Evolutionary conservation across 2,329 filamentous ascomycete genomes (phyloP).

Genomic region (Talaromyces sp.): DNA sequence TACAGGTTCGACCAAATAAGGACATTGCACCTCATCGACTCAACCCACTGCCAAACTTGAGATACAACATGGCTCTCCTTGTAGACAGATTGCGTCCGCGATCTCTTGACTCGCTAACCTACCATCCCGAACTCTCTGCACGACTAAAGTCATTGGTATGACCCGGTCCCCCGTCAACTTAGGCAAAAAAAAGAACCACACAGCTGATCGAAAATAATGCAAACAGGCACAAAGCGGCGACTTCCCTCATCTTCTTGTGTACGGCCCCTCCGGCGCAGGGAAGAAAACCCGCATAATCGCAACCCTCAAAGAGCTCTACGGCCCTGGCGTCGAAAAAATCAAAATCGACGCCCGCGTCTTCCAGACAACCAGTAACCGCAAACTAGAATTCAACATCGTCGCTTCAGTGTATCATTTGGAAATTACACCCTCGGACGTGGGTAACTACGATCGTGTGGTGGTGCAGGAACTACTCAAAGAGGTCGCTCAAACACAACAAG

Average conservation of each 20-base stretch:
- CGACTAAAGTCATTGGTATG: conserved; percentile 79
- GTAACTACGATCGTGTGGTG: conserved; percentile 92
- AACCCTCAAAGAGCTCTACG: conserved; percentile 91
- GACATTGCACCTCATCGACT: not conserved
- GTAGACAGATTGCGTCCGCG: conserved; percentile 60
- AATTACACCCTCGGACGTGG: conserved; percentile 95
- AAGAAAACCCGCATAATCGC: conserved; percentile 98
- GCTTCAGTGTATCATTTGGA: conserved; percentile 96
- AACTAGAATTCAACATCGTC: conserved; percentile 99
- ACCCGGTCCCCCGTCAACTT: not conserved
- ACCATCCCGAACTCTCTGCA: conserved; percentile 83
- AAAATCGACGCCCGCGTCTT: conserved; percentile 98
- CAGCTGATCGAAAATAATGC: not conserved
- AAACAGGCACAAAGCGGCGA: conserved; percentile 87
- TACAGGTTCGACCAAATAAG: not conserved
- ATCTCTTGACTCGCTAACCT: conserved; percentile 62
- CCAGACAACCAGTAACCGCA: conserved; percentile 90
- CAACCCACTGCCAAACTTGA: not conserved
- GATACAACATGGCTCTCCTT: conserved; percentile 55
- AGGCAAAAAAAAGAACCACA: no score
- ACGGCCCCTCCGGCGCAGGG: conserved; percentile 91
- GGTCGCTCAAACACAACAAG: conserved; percentile 97
- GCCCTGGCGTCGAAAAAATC: conserved; percentile 97
- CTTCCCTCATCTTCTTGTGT: conserved; percentile 95
- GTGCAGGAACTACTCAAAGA: conserved; percentile 95